phyloP scores from a whole-genome alignment of 192 early-diverging fungal genomes.

The Dimargaris xerosporica region DNA sequence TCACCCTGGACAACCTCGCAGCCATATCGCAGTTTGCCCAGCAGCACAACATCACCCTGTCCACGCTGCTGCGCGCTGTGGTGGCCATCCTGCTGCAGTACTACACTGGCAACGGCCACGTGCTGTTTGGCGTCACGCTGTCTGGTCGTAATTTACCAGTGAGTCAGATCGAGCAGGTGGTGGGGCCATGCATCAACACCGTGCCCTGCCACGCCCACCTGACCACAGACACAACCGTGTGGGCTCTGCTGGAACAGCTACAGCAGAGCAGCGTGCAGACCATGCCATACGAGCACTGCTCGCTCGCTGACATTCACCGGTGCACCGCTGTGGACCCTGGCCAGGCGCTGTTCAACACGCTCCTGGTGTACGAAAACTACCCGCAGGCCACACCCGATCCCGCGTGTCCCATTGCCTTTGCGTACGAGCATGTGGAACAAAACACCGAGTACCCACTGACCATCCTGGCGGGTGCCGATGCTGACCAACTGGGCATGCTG shows the following conservation, averaged over 20 bases:
- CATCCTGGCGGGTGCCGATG: neutral
- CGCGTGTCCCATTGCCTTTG: neutral
- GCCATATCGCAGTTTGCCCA: neutral
- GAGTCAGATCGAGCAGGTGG: neutral
- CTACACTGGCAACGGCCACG: neutral
- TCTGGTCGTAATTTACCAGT: slow-evolving; percentile 5
- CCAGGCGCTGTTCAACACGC: neutral
- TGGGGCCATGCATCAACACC: slow-evolving; percentile 9
- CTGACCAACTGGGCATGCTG: neutral
- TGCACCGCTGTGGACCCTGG: no score
- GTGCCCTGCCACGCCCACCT: neutral
- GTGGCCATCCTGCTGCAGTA: neutral
- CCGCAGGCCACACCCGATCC: neutral
- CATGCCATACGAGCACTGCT: neutral
- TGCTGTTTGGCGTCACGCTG: neutral
- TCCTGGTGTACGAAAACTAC: slow-evolving; percentile 6
- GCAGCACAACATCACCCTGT: neutral
- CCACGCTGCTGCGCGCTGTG: neutral
- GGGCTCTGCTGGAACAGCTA: neutral
- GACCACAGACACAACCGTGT: neutral
- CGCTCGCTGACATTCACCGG: neutral
- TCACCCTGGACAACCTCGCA: neutral
- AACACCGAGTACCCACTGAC: neutral
- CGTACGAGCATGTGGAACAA: neutral
- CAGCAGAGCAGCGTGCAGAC: neutral